Conservation (phyloP, 2,329 filamentous ascomycete species). For the Venturia carpophila region DNA sequence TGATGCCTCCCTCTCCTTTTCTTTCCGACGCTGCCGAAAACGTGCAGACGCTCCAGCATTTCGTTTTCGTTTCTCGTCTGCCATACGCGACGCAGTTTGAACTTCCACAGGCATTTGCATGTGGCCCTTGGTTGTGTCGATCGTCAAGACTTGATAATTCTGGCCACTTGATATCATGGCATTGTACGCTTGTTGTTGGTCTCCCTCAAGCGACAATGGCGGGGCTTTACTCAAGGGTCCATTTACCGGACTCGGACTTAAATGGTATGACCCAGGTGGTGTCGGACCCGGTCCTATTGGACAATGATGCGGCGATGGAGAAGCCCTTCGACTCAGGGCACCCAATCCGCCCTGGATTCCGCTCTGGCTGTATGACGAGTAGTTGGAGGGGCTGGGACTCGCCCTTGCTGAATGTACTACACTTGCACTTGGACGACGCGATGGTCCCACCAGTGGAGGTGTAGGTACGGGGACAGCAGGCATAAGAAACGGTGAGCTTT, state of each 20-base stretch:
- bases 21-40: conserved; percentile 74
- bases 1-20: conserved; percentile 67
- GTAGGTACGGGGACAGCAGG: conserved; percentile 8
- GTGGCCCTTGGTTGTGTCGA: conserved; percentile 43
- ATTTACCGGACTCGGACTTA: conserved; percentile 10
- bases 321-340: conserved; percentile 5
- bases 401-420: conserved; percentile 16
- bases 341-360: conserved; percentile 10
- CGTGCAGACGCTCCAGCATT: conserved; percentile 81
- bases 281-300: conserved; percentile 3
- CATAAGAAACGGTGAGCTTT: conserved; percentile 13
- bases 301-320: conserved; percentile 9
- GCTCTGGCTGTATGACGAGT: conserved; percentile 18
- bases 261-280: conserved; percentile 11
- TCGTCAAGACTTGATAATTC: conserved; percentile 47
- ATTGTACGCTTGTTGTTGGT: conserved; percentile 23
- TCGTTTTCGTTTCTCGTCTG: conserved; percentile 75
- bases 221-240: conserved; percentile 8
- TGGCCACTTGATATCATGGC: conserved; percentile 40
- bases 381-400: conserved; percentile 16
- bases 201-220: conserved; percentile 21
- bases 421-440: conserved; percentile 17
- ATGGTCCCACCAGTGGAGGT: conserved; percentile 2
- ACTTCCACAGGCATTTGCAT: conserved; percentile 66
- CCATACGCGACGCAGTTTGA: conserved; percentile 71